Conservation (phyloP, 306 rosid genomes). For the Rosa rugosa region DNA sequence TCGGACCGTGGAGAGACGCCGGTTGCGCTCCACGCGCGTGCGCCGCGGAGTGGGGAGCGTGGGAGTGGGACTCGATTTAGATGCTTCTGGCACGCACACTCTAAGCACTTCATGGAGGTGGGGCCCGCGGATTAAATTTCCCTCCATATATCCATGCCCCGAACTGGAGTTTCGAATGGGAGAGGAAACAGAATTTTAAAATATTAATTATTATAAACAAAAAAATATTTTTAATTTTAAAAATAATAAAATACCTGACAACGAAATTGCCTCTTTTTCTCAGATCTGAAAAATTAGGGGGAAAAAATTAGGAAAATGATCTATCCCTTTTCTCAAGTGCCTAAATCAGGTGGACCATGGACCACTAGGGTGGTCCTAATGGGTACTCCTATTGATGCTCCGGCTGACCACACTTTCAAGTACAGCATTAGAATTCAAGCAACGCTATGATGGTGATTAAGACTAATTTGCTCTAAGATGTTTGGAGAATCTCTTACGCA, state of each 20-base stretch:
- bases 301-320: not conserved
- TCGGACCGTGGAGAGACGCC: not conserved
- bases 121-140: constrained; percentile 28
- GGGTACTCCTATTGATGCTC: not conserved
- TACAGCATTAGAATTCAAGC: constrained; percentile 8
- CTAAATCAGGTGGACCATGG: not conserved
- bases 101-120: constrained; percentile 16
- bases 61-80: not conserved
- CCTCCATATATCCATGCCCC: constrained; percentile 30
- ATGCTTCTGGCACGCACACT: constrained; percentile 29
- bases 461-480: not conserved
- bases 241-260: not conserved
- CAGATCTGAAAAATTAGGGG: not conserved
- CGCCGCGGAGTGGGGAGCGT: not conserved
- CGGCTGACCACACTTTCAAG: not conserved
- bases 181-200: not conserved
- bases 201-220: not conserved
- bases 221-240: no score
- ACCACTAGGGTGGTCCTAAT: not conserved
- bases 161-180: not conserved
- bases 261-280: not conserved
- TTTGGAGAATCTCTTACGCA: not conserved
- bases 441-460: not conserved
- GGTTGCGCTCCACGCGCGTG: not conserved
- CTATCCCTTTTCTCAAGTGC: constrained; percentile 1